phyloP scores from a whole-genome alignment of 371 early-diverging fungal species.

The Rhizopus sp. region DNA sequence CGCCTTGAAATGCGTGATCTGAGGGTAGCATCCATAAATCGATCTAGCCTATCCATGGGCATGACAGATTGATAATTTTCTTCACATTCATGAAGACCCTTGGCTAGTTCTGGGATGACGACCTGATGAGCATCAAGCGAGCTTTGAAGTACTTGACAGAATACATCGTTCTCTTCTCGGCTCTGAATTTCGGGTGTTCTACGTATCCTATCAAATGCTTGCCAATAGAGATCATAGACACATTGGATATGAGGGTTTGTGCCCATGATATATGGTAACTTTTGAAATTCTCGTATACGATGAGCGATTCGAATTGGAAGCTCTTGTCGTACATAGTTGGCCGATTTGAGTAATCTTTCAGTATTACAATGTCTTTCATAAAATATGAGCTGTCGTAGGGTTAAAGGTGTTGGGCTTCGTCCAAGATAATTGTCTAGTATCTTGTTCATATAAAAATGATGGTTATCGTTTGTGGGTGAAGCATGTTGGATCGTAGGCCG shows the following conservation, averaged over 20 bases:
- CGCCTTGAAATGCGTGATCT: conserved; percentile 81
- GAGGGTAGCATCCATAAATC: conserved; percentile 80
- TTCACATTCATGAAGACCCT: conserved; percentile 76
- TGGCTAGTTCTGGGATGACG: conserved; percentile 79
- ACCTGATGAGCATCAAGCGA: conserved; percentile 71
- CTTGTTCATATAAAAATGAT: conserved; percentile 76
- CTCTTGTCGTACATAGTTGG: conserved; percentile 83
- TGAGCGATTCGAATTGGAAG: conserved; percentile 87
- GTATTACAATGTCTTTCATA: conserved; percentile 78
- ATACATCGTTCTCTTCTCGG: conserved; percentile 68
- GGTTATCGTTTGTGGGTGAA: conserved; percentile 1
- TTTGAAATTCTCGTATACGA: conserved; percentile 79
- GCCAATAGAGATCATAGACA: conserved; percentile 82
- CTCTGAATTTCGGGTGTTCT: conserved; percentile 61
- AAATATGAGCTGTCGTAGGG: conserved; percentile 80
- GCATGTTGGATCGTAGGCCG: neutral
- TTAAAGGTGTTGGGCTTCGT: conserved; percentile 73
- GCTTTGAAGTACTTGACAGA: conserved; percentile 65
- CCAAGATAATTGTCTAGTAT: conserved; percentile 73
- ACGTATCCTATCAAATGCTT: conserved; percentile 78
- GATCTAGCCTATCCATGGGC: conserved; percentile 58
- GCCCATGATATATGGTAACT: conserved; percentile 82
- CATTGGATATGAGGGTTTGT: conserved; percentile 77
- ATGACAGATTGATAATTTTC: conserved; percentile 48
- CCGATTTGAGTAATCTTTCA: conserved; percentile 72